A percentile compares a stretch with the other conserved stretches of the same genome.
phyloP scores from a whole-genome alignment of 1,139 yeast species.

The Saccharomyces pastorianus region DNA sequence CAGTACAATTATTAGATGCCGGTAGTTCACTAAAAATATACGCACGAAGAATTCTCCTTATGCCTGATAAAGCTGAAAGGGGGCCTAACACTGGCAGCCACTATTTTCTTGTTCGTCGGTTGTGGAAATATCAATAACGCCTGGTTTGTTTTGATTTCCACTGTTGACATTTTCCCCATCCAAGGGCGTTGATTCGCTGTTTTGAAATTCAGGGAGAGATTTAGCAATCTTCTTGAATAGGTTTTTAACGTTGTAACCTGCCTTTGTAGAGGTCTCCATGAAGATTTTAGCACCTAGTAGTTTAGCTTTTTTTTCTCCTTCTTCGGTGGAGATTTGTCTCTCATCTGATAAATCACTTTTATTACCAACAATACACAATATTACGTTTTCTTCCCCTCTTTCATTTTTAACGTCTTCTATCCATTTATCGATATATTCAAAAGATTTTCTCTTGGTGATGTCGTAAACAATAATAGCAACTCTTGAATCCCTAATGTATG shows the following conservation, averaged over 20 bases:
- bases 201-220: constrained; percentile 78
- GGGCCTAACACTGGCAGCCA: constrained; percentile 25
- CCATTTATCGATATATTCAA: constrained; percentile 72
- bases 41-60: neutral
- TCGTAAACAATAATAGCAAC: constrained; percentile 96
- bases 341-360: constrained; percentile 59
- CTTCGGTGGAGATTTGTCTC: constrained; percentile 76
- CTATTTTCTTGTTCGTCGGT: constrained; percentile 24
- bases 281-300: constrained; percentile 69
- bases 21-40: neutral
- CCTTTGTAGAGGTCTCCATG: constrained; percentile 91
- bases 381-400: constrained; percentile 60
- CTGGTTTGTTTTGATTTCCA: constrained; percentile 16
- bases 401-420: constrained; percentile 73
- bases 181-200: constrained; percentile 33
- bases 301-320: constrained; percentile 71
- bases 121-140: constrained; percentile 29
- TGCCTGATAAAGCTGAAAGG: neutral
- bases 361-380: constrained; percentile 71
- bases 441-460: constrained; percentile 77
- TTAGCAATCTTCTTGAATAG: constrained; percentile 87
- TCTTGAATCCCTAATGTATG: constrained; percentile 91
- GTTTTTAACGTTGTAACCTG: constrained; percentile 85
- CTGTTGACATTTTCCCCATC: constrained; percentile 30
- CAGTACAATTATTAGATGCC: neutral